Evolutionary conservation across 2,329 filamentous ascomycete genomes (phyloP).

Genomic region (Pseudocercospora musae): DNA sequence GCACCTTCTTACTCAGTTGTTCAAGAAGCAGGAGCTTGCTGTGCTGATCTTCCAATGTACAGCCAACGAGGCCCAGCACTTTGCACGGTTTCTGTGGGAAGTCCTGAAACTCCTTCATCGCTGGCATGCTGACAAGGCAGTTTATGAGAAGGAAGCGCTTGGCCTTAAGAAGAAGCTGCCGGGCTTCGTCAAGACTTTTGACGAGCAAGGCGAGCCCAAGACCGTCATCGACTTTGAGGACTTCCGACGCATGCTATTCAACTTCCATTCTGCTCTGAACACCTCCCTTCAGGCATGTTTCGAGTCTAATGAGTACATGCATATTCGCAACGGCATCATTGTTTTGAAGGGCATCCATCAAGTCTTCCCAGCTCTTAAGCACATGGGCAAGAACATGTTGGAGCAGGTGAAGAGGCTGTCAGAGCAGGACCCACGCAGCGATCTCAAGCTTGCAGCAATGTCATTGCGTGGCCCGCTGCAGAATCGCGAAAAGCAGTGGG

Average conservation of each 20-base stretch:
- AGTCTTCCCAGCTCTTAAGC: conserved; percentile 84
- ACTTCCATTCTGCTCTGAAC: conserved; percentile 84
- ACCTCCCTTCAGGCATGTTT: conserved; percentile 78
- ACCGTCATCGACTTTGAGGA: conserved; percentile 77
- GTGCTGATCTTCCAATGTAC: conserved; percentile 86
- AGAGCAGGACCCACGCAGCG: conserved; percentile 62
- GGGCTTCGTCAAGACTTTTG: conserved; percentile 76
- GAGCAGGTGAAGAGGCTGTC: conserved; percentile 62
- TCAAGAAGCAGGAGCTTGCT: conserved; percentile 76
- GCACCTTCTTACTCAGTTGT: conserved; percentile 77
- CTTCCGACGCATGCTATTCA: conserved; percentile 79
- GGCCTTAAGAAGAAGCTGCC: conserved; percentile 63
- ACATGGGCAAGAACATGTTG: conserved; percentile 71
- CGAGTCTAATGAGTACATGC: conserved; percentile 86
- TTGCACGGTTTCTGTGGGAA: conserved; percentile 87
- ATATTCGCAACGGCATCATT: conserved; percentile 92
- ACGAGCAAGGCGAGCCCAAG: conserved; percentile 58
- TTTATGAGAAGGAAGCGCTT: conserved; percentile 80
- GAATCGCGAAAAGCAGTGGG: conserved; percentile 64
- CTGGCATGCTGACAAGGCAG: conserved; percentile 76
- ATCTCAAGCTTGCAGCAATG: conserved; percentile 70
- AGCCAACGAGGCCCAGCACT: conserved; percentile 82
- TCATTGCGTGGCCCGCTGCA: conserved; percentile 69
- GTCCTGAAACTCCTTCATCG: conserved; percentile 72
- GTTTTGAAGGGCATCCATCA: conserved; percentile 77